Base-by-base conservation (phyloP, 2,329 filamentous ascomycete species). In the Coniochaeta hoffmannii region DNA sequence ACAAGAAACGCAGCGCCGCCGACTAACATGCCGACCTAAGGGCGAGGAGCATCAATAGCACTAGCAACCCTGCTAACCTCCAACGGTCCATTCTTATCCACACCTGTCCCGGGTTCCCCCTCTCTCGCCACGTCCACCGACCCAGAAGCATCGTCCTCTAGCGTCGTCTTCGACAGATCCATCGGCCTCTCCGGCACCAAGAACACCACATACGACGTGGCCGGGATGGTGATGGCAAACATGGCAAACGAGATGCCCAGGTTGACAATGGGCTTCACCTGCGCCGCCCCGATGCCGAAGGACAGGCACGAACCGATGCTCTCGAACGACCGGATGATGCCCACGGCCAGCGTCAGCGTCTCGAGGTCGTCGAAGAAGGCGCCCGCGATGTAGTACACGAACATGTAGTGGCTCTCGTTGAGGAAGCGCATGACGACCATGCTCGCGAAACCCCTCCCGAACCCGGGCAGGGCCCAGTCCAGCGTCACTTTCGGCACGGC, bases 361-460 rank as follows among this genome's bases (percentile, higher is more conserved):
- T 78, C 74, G 6, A 79, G 65, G 51, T 80, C 76, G 56, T 77
- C 69, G 57, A 77, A 76, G 64, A 78, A 80, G 2, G 75, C 69
- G 2, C 75, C 77, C 1, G 79, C 67, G 14, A 78, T 63, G 75
- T 76, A 79, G 63, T 79, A 79, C 0, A 77, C 73, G 55, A 77
- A 78, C 66, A 78, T 78, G 60, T 75, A 74, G 44, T 79, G 72
- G 0, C 73, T 75, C 59, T 80, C 77, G 56, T 79, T 78, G 65
- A 79, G 71, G 61, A 79, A 77, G 67, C 76, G 65, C 58, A 78
- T 72, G 1, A 79, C 62, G 10, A 80, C 71, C 59, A 78, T 76
- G 11, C 73, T 71, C 0, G 73, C 74, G 44, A 79, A 79, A 0
- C 73, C 75, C 5, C 72, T 66, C 12, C 74, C 72, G 53, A 79